Conservation (phyloP, 495 filamentous ascomycete species). For the Aspergillus sparsus region DNA sequence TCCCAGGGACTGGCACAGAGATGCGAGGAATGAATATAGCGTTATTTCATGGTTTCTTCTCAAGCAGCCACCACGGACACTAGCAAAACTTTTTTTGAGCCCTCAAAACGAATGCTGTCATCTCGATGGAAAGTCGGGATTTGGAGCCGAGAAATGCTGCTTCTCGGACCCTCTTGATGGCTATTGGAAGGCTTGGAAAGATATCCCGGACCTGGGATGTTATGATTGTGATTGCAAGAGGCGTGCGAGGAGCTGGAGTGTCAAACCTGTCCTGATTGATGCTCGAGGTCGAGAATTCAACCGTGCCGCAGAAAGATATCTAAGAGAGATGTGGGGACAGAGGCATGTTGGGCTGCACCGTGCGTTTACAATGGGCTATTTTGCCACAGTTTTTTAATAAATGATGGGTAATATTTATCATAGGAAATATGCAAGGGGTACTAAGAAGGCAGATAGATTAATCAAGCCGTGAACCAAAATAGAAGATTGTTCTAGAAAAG, state of each 20-base stretch:
- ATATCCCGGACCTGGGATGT: conserved; percentile 28
- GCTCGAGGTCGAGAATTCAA: conserved; percentile 29
- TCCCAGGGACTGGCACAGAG: conserved; percentile 32
- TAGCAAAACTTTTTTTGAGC: conserved; percentile 31
- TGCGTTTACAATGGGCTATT: conserved; percentile 25
- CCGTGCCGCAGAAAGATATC: conserved; percentile 28
- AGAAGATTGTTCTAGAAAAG: conserved; percentile 3
- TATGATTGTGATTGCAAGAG: conserved; percentile 32
- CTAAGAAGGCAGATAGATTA: background rate
- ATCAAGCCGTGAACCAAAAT: background rate
- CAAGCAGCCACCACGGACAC: conserved; percentile 29
- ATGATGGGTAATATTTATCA: conserved; percentile 3
- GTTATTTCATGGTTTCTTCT: conserved; percentile 36
- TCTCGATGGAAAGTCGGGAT: conserved; percentile 25
- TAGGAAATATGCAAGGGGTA: conserved; percentile 2
- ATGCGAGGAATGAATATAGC: conserved; percentile 30
- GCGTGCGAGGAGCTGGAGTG: conserved; percentile 32
- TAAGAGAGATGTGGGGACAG: conserved; percentile 33
- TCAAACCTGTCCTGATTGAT: conserved; percentile 33
- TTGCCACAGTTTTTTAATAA: conserved; percentile 22
- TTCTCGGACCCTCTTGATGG: conserved; percentile 34
- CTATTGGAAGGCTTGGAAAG: conserved; percentile 35
- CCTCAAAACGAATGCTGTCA: conserved; percentile 32
- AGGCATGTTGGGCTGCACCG: conserved; percentile 28
- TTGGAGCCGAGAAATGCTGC: conserved; percentile 21